Conservation (phyloP, 1,284 basidiomycete species). For the Marasmius sp. region DNA sequence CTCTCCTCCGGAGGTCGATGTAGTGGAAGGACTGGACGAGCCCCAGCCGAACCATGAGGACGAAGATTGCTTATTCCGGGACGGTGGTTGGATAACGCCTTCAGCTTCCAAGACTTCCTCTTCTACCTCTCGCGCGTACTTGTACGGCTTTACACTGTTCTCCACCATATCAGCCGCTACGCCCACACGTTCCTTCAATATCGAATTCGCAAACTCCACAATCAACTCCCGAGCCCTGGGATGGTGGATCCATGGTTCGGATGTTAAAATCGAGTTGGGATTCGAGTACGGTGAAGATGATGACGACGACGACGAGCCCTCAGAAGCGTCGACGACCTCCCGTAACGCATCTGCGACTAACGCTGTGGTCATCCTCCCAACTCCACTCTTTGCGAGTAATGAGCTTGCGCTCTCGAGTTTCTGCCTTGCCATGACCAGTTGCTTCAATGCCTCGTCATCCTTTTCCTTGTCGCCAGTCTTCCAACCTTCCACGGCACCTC, state of each 20-base stretch:
- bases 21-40: not conserved
- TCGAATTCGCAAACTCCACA: constrained; percentile 88
- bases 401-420: constrained; percentile 93
- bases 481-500: not conserved
- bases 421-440: constrained; percentile 46
- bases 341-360: constrained; percentile 96
- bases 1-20: constrained; percentile 40
- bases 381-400: constrained; percentile 92
- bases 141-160: constrained; percentile 99
- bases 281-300: not conserved
- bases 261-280: constrained; percentile 64
- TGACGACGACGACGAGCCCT: not conserved
- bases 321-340: constrained; percentile 70
- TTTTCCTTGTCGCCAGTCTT: too few relatives aligned
- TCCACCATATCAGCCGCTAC: constrained; percentile 97
- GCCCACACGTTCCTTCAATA: constrained; percentile 89
- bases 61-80: not conserved
- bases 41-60: not conserved
- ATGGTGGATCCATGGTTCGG: constrained; percentile 93
- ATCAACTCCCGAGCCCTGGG: constrained; percentile 86
- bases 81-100: not conserved
- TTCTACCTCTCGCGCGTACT: constrained; percentile 91
- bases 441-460: too few relatives aligned
- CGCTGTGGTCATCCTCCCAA: constrained; percentile 92
- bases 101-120: constrained; percentile 5